Base-by-base conservation (phyloP, 148 eudicot genomes). In the Silene conica region DNA sequence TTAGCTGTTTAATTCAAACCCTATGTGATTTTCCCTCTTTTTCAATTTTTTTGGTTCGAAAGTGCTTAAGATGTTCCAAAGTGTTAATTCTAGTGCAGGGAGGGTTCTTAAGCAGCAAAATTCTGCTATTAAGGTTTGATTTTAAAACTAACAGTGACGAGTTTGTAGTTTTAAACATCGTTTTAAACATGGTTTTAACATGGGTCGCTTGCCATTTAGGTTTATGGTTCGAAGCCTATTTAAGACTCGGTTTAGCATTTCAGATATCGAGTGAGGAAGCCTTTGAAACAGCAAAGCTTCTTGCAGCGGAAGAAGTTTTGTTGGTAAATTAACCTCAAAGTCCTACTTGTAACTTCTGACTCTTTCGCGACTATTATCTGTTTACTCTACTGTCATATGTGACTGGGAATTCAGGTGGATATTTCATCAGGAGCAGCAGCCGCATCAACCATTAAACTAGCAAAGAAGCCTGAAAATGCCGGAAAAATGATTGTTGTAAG, bases 341-440 rank as follows among this genome's bases (percentile, higher is more conserved):
- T 68, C 69, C 7, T n/a, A 1, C 16, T 25, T 13, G 41, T 65
- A 1, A n/a, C 22, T 10, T 34, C 22, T 34, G 15, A 28, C 19
- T 1, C 16, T 67, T 58, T 18, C 16, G 0, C 8, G 20, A 59
- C 50, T 50, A 13, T 57, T 78, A 26, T 15, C 31, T 9, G 61
- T 73, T 60, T 15, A 73, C 48, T 66, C 50, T 45, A 69, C 19
- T 68, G 52, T 63, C 52, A 28, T 22, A 19, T 31, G 6, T 19
- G 22, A 6, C 10, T n/a, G 3, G 52, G 11, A 18, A 48, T 26
- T 25, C 79, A 91, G 96, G 93, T 85, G 50, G 96, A 91, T 19
- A 89, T 91, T 74, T 91, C 96, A 57, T 91, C 96, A 15, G 96
- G 96, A 69, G 96, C 96, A 25, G 96, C 93, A 8, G 87, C 90